These are phyloP conservation scores for Zygosaccharomyces gambellarensis DNA, from an alignment of 805 yeast species.

Conservation along the genomic window DNA sequence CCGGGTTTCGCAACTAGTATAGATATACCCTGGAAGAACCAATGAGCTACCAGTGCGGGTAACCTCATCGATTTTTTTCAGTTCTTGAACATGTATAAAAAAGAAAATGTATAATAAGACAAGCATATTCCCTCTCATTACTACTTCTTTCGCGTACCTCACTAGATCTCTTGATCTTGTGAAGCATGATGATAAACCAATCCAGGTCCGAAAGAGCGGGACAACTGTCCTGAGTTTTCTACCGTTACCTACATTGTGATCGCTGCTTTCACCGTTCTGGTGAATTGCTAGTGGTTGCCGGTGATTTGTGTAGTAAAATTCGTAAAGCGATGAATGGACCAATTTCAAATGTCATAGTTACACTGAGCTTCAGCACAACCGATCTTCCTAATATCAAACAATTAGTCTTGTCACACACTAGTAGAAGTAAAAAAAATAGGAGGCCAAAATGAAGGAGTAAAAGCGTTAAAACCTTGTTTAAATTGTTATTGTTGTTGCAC, in stretches of 20 bases:
- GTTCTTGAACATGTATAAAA: neutral
- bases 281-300: neutral
- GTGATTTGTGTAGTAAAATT: slow-evolving; percentile 26
- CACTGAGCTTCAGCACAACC: slow-evolving; percentile 48
- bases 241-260: neutral
- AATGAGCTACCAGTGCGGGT: neutral
- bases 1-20: slow-evolving; percentile 56
- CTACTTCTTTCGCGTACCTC: neutral
- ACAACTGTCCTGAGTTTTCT: slow-evolving; percentile 2
- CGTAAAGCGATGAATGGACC: slow-evolving; percentile 59
- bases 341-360: slow-evolving; percentile 67
- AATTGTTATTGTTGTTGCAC: slow-evolving; percentile 2
- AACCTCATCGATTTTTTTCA: slow-evolving; percentile 1
- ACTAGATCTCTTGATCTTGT: neutral
- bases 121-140: neutral
- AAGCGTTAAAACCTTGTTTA: neutral
- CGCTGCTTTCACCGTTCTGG: slow-evolving; percentile 19
- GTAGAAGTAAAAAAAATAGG: no score
- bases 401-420: neutral
- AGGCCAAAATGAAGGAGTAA: neutral
- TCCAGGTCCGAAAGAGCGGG: slow-evolving; percentile 4
- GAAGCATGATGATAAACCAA: slow-evolving; percentile 5
- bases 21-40: slow-evolving; percentile 41
- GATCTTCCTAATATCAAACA: neutral
- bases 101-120: neutral